Percentiles rank a stretch among this genome's conserved stretches.
Conservation (phyloP, 2,329 filamentous ascomycete genomes). For the Neodidymelliopsis sp. region DNA sequence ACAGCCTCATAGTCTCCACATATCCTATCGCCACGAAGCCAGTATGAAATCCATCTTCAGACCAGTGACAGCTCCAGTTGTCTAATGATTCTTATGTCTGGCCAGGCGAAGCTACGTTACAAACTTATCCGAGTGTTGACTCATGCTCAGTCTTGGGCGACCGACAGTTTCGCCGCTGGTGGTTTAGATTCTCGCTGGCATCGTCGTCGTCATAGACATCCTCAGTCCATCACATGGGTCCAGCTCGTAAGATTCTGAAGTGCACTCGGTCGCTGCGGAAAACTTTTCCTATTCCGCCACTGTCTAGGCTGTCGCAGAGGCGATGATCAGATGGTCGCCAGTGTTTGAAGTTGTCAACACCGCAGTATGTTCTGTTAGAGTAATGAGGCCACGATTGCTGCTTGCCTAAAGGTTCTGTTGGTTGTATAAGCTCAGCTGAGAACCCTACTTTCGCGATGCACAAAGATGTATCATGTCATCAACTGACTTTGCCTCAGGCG, state of each 20-base stretch:
- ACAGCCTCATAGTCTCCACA: constrained; percentile 1
- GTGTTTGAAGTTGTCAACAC: too few relatives aligned
- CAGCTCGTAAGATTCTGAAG: not conserved
- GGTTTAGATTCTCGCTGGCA: constrained; percentile 23
- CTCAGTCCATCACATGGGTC: constrained; percentile 25
- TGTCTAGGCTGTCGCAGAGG: not conserved
- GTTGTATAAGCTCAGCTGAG: too few relatives aligned
- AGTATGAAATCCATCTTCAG: not conserved
- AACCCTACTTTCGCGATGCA: too few relatives aligned
- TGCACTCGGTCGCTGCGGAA: constrained; percentile 4
- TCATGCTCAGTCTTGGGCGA: not conserved
- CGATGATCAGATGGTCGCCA: not conserved
- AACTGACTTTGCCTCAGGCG: too few relatives aligned
- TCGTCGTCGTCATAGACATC: constrained; percentile 40
- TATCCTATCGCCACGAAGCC: constrained; percentile 4
- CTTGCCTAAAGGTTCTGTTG: too few relatives aligned
- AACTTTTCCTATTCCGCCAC: constrained; percentile 4
- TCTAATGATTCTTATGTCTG: not conserved
- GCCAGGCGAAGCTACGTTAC: constrained; percentile 3
- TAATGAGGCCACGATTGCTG: too few relatives aligned
- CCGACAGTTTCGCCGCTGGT: constrained; percentile 25
- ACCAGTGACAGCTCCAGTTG: not conserved
- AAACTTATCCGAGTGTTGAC: constrained; percentile 10
- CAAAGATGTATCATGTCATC: too few relatives aligned
- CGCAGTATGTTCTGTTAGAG: too few relatives aligned